phyloP scores from a whole-genome alignment of 768 basidiomycete genomes.

The Rhizopogon vulgaris region DNA sequence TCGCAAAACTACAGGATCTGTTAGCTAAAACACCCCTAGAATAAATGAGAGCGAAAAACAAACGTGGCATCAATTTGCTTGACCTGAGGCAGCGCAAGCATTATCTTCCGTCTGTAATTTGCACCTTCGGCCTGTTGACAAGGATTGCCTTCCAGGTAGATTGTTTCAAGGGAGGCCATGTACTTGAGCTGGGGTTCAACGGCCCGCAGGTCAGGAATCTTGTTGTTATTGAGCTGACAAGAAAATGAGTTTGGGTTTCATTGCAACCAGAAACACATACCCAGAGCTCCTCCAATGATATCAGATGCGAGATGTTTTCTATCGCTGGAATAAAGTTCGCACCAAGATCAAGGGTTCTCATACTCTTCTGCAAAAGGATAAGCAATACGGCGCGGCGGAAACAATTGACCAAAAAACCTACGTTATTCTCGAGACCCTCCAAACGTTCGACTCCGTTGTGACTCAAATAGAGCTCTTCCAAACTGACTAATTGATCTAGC shows the following conservation, averaged over 20 bases:
- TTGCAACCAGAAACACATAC: slow-evolving; percentile 35
- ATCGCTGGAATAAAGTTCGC: slow-evolving; percentile 76
- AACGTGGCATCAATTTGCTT: slow-evolving; percentile 96
- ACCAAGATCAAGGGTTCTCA: slow-evolving; percentile 84
- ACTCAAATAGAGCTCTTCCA: slow-evolving; percentile 90
- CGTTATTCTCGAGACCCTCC: slow-evolving; percentile 84
- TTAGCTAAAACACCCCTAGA: not conserved
- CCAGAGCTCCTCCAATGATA: slow-evolving; percentile 88
- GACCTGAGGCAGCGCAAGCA: slow-evolving; percentile 80
- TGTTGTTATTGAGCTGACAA: slow-evolving; percentile 78
- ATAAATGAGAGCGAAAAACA: slow-evolving; percentile 27
- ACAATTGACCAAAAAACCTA: slow-evolving; percentile 28
- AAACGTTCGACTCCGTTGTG: slow-evolving; percentile 86
- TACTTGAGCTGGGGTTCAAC: slow-evolving; percentile 63
- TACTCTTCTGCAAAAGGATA: slow-evolving; percentile 37
- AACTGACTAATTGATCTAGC: slow-evolving; percentile 59
- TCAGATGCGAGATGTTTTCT: slow-evolving; percentile 78
- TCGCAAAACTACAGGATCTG: slow-evolving; percentile 6
- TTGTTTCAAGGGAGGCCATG: slow-evolving; percentile 64
- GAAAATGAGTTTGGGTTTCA: not conserved
- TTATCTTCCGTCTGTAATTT: slow-evolving; percentile 84
- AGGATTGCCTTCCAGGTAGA: slow-evolving; percentile 95
- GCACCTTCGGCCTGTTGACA: slow-evolving; percentile 74
- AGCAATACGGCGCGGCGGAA: not conserved
- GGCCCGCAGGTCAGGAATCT: slow-evolving; percentile 62